These are phyloP conservation scores for Streptanthus diversifolius DNA, from an alignment of 345 rosid genomes.

Conservation along the genomic window DNA sequence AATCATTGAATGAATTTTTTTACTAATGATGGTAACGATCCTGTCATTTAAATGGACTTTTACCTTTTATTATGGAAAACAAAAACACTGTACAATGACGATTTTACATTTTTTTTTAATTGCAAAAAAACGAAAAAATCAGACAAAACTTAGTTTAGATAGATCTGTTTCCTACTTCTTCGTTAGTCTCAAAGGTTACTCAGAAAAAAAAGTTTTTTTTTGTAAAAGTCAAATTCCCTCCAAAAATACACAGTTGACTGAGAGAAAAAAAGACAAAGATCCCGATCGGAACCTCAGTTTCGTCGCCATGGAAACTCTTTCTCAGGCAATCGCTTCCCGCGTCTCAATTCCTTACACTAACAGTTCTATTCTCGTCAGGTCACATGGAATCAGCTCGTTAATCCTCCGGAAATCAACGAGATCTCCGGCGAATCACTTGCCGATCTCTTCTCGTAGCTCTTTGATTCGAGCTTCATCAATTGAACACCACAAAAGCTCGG, in stretches of 20 bases:
- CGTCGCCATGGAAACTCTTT: conserved; percentile 43
- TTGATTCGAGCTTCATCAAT: conserved; percentile 13
- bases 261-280: background rate
- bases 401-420: conserved; percentile 13
- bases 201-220: background rate
- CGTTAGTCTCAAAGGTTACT: background rate
- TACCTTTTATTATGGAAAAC: too few relatives aligned
- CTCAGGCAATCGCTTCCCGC: conserved; percentile 15
- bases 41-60: too few relatives aligned
- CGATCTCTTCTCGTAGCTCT: conserved; percentile 1
- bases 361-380: background rate
- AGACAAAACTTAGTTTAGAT: background rate
- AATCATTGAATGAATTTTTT: too few relatives aligned
- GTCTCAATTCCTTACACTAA: background rate
- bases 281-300: conserved; percentile 16
- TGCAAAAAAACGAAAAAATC: too few relatives aligned
- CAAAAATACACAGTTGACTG: conserved; percentile 11
- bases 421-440: conserved; percentile 22
- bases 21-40: too few relatives aligned
- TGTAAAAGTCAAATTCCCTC: conserved; percentile 11
- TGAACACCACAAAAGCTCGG: background rate
- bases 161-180: conserved; percentile 12
- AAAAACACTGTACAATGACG: too few relatives aligned
- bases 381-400: conserved; percentile 30
- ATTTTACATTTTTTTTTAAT: too few relatives aligned